Percentiles rank a stretch among this genome's conserved stretches.
These are phyloP conservation scores for Hyaloscypha bicolor DNA, from an alignment of 495 filamentous ascomycete species.

Conservation along the genomic window DNA sequence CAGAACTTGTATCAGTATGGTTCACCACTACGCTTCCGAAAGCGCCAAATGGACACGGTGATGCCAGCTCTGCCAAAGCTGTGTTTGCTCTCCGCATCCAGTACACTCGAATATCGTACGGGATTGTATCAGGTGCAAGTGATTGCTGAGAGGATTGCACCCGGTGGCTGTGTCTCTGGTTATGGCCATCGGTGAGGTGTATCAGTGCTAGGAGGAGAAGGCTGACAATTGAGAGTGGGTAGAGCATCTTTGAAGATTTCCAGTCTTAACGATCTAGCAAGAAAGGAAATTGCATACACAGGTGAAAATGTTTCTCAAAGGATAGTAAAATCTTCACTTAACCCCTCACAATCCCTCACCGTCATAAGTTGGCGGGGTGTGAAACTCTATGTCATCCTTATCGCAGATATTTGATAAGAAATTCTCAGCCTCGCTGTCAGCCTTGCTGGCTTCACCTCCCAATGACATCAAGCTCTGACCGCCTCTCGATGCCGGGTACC, in stretches of 20 bases:
- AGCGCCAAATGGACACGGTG: conserved; percentile 51
- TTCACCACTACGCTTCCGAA: conserved; percentile 59
- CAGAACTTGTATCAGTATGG: conserved; percentile 39
- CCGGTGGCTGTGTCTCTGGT: not conserved
- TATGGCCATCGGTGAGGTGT: conserved; percentile 19
- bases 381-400: not conserved
- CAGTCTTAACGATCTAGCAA: not conserved
- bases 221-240: conserved; percentile 27
- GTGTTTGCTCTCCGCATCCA: conserved; percentile 54
- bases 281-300: not conserved
- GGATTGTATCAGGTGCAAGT: conserved; percentile 36
- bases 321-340: not conserved
- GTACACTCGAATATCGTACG: conserved; percentile 41
- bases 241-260: conserved; percentile 22
- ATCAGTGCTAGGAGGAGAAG: conserved; percentile 27
- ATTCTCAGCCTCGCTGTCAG: conserved; percentile 3
- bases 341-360: not conserved
- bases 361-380: not conserved
- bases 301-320: not conserved
- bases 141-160: conserved; percentile 11
- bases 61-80: conserved; percentile 41
- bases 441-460: not conserved
- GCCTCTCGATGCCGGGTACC: not conserved
- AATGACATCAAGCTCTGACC: not conserved
- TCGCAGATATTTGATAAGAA: conserved; percentile 11